Evolutionary conservation across 1,284 basidiomycete genomes (phyloP).

Genomic region (Moesziomyces globuligerus): DNA sequence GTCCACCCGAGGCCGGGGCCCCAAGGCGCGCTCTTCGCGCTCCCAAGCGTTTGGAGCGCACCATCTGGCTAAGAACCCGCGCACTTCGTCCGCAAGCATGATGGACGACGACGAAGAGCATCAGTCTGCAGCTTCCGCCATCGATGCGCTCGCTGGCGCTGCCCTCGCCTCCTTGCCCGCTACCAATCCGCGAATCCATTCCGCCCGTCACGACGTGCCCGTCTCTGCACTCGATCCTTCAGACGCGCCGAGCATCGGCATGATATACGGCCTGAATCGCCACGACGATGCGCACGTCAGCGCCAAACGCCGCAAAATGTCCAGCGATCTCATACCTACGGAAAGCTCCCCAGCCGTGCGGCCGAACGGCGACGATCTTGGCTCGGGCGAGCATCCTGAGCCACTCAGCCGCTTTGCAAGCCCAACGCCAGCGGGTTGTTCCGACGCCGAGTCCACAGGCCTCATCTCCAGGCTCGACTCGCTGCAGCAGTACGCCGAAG

Average conservation of each 20-base stretch:
- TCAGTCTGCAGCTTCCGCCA: slow-evolving; percentile 27
- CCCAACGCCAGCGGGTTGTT: slow-evolving; percentile 4
- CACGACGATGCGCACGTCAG: slow-evolving; percentile 14
- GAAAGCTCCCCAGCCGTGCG: background rate
- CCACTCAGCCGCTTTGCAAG: slow-evolving; percentile 11
- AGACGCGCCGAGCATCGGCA: slow-evolving; percentile 45
- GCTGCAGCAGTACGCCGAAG: slow-evolving; percentile 45
- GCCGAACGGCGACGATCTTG: background rate
- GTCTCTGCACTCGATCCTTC: slow-evolving; percentile 43
- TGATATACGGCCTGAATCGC: slow-evolving; percentile 48
- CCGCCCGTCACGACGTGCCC: slow-evolving; percentile 42
- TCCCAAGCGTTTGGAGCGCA: slow-evolving; percentile 44
- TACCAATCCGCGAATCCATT: slow-evolving; percentile 28
- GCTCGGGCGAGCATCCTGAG: slow-evolving; percentile 6
- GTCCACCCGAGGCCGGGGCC: slow-evolving; percentile 44
- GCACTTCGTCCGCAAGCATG: slow-evolving; percentile 25
- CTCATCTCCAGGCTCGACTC: slow-evolving; percentile 29
- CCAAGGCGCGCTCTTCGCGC: slow-evolving; percentile 43
- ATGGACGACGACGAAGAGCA: slow-evolving; percentile 32
- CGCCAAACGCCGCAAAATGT: slow-evolving; percentile 23
- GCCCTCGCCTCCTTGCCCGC: slow-evolving; percentile 39
- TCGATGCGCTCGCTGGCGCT: slow-evolving; percentile 44
- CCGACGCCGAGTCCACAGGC: slow-evolving; percentile 13
- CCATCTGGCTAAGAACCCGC: slow-evolving; percentile 41
- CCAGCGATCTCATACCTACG: slow-evolving; percentile 1